Conservation (phyloP, 805 yeast genomes). For the Sungouiella blattae region DNA sequence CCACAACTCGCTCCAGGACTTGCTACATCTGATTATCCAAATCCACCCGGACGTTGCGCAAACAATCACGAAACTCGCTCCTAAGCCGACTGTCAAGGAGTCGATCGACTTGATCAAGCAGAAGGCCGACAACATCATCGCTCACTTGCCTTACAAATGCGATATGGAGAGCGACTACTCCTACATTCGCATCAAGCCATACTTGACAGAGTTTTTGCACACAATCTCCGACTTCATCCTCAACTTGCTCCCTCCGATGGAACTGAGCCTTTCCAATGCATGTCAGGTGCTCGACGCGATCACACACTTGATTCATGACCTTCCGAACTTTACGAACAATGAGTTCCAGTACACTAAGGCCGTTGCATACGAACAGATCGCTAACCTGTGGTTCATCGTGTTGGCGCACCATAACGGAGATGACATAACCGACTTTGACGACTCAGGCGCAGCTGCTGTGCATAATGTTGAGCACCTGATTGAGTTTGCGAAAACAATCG, state of each 20-base stretch:
- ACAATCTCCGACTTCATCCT: conserved; percentile 73
- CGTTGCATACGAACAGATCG: conserved; percentile 59
- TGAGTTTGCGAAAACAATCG: conserved; percentile 27
- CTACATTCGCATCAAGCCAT: conserved; percentile 66
- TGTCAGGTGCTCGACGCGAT: conserved; percentile 62
- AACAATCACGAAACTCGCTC: conserved; percentile 50
- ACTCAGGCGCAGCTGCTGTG: background rate
- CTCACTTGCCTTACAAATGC: conserved; percentile 70
- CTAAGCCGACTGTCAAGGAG: conserved; percentile 53
- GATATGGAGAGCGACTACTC: conserved; percentile 73
- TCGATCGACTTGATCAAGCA: conserved; percentile 48
- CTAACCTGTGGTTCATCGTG: conserved; percentile 57
- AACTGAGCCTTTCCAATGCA: conserved; percentile 48
- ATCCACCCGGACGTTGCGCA: conserved; percentile 59
- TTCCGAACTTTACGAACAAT: conserved; percentile 62
- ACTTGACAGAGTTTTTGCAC: conserved; percentile 63
- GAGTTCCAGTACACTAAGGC: conserved; percentile 51
- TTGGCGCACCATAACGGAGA: conserved; percentile 26
- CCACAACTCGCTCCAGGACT: conserved; percentile 47
- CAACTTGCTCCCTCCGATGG: conserved; percentile 70
- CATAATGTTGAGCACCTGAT: conserved; percentile 14
- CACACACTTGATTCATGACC: conserved; percentile 53
- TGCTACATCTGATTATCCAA: conserved; percentile 52
- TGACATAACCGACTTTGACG: conserved; percentile 10
- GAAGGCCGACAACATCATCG: conserved; percentile 43